phyloP scores from a whole-genome alignment of 148 eudicot species.

The Selenicereus undatus region DNA sequence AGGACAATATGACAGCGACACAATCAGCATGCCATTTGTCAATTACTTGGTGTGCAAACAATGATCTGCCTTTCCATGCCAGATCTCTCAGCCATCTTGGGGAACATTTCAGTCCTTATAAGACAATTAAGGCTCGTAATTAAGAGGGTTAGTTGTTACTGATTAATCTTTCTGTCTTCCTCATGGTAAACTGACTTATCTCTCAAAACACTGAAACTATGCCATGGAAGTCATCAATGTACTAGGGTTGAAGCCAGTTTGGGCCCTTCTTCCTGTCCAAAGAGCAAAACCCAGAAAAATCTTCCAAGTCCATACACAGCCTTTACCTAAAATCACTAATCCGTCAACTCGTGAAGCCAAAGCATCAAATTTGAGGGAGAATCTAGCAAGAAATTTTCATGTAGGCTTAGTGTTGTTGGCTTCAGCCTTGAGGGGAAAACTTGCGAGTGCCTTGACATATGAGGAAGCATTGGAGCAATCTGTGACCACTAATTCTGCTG shows the following conservation, averaged over 20 bases:
- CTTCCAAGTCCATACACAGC: constrained; percentile 27
- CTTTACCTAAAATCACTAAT: constrained; percentile 36
- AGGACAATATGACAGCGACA: not conserved
- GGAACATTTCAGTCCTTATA: not conserved
- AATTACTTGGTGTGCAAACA: not conserved
- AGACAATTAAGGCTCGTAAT: not conserved
- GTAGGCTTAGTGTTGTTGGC: constrained; percentile 53
- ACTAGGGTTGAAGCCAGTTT: constrained; percentile 9
- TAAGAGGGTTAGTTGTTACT: not conserved
- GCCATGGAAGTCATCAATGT: constrained; percentile 1
- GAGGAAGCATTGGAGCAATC: constrained; percentile 80
- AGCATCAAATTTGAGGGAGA: constrained; percentile 29
- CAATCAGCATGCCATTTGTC: not conserved
- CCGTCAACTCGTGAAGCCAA: constrained; percentile 21
- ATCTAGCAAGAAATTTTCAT: constrained; percentile 31
- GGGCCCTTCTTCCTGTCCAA: not conserved
- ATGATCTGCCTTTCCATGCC: not conserved
- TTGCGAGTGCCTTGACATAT: constrained; percentile 67
- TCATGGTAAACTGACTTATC: not conserved
- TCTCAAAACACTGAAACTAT: not conserved
- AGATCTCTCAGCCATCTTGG: not conserved
- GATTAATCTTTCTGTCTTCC: not conserved
- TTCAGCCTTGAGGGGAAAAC: constrained; percentile 47
- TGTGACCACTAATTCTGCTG: constrained; percentile 29
- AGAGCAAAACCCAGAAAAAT: constrained; percentile 59